Conservation (phyloP, 176 grass and related monocot species). For the Zoysia pacifica region DNA sequence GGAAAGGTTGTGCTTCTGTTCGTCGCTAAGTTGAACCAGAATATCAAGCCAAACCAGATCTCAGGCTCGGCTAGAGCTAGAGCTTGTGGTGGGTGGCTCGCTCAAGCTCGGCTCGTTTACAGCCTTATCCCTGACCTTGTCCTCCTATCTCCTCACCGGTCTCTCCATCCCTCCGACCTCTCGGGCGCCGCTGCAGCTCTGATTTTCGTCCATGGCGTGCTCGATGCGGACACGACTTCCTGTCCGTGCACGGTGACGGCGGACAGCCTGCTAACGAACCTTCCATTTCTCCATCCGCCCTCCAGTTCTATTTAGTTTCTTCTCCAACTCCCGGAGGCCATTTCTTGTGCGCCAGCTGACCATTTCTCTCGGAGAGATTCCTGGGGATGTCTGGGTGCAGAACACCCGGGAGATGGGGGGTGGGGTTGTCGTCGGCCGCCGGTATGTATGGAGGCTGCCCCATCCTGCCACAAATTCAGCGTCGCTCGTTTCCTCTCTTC, state of each 20-base stretch:
- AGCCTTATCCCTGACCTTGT: neutral
- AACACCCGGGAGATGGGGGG: neutral
- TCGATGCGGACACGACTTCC: neutral
- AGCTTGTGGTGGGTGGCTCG: no score
- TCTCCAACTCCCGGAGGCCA: neutral
- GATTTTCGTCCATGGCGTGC: neutral
- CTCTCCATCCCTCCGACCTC: neutral
- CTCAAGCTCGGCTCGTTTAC: neutral
- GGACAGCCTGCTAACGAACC: neutral
- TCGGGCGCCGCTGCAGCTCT: neutral
- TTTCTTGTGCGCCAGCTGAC: neutral
- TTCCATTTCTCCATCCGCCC: neutral
- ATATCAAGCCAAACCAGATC: neutral
- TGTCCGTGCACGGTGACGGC: neutral
- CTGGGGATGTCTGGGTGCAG: neutral
- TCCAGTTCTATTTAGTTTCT: neutral
- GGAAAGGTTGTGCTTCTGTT: no score
- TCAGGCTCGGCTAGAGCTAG: no score
- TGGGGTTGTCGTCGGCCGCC: neutral
- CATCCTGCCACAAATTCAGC: neutral
- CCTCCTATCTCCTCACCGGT: neutral
- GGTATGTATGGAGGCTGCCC: neutral
- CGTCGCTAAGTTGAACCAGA: no score
- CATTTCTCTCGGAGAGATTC: neutral
- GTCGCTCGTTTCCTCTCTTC: constrained; percentile 4